phyloP scores from a whole-genome alignment of 371 early-diverging fungal genomes.

The Mortierella sp. region DNA sequence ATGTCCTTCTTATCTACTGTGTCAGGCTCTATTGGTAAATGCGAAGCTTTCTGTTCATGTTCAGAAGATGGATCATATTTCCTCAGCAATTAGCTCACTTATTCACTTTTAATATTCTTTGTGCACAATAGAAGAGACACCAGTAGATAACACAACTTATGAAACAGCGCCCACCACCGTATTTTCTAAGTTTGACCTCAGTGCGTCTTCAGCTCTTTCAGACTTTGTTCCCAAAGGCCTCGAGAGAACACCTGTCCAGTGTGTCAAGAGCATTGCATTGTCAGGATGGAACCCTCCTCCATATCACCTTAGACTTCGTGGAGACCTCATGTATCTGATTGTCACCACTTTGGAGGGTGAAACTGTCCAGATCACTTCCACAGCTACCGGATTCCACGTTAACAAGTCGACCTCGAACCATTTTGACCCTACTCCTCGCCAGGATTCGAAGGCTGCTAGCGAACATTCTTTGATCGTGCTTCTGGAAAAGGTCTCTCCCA shows the following conservation, averaged over 20 bases:
- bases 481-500: conserved; percentile 75
- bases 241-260: conserved; percentile 69
- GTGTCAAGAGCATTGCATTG: conserved; percentile 79
- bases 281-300: conserved; percentile 96
- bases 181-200: conserved; percentile 70
- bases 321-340: conserved; percentile 89
- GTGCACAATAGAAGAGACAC: conserved; percentile 34
- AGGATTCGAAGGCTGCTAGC: conserved; percentile 57
- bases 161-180: conserved; percentile 65
- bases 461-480: conserved; percentile 82
- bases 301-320: conserved; percentile 78
- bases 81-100: neutral
- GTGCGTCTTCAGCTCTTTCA: conserved; percentile 64
- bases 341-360: conserved; percentile 88
- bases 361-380: conserved; percentile 86
- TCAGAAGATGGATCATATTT: neutral
- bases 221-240: conserved; percentile 70
- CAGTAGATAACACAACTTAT: conserved; percentile 50
- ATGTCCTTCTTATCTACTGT: conserved; percentile 78
- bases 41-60: neutral
- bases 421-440: conserved; percentile 79
- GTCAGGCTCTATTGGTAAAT: conserved; percentile 72
- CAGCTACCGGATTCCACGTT: conserved; percentile 89
- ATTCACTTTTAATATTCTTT: neutral
- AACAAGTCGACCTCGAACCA: conserved; percentile 79